These are phyloP conservation scores for Daldinia eschscholtzii DNA, from an alignment of 2,329 filamentous ascomycete species.

Conservation along the genomic window DNA sequence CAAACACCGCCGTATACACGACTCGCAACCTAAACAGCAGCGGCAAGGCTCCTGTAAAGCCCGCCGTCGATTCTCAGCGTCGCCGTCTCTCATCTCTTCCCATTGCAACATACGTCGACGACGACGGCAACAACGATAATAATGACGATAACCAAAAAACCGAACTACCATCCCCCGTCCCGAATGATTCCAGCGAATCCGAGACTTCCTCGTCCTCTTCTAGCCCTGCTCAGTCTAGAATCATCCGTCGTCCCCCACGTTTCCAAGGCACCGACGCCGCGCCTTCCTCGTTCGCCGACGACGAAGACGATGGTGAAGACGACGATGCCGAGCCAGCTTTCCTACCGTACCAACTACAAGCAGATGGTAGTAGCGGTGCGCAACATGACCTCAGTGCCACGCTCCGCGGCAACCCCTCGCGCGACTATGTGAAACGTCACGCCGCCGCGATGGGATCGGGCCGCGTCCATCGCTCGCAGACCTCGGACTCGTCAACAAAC, in stretches of 20 bases:
- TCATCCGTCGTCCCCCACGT: conserved; percentile 70
- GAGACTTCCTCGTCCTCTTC: conserved; percentile 56
- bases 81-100: conserved; percentile 62
- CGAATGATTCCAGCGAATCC: conserved; percentile 56
- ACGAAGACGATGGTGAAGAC: conserved; percentile 66
- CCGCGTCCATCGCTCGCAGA: conserved; percentile 63
- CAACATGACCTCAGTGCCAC: conserved; percentile 66
- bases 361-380: conserved; percentile 43
- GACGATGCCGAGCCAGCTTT: conserved; percentile 71
- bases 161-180: conserved; percentile 59
- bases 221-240: conserved; percentile 68
- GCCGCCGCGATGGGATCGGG: conserved; percentile 42
- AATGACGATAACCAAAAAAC: conserved; percentile 53
- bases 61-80: conserved; percentile 52
- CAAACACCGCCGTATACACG: conserved; percentile 57
- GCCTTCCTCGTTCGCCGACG: conserved; percentile 59
- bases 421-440: conserved; percentile 52
- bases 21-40: conserved; percentile 55
- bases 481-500: conserved; percentile 73
- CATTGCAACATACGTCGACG: conserved; percentile 51
- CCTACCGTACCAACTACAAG: conserved; percentile 59
- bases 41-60: conserved; percentile 50
- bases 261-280: conserved; percentile 58
- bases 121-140: conserved; percentile 47
- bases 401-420: conserved; percentile 60